phyloP scores from a whole-genome alignment of 2,329 filamentous ascomycete genomes.

The Fusarium duplospermum region DNA sequence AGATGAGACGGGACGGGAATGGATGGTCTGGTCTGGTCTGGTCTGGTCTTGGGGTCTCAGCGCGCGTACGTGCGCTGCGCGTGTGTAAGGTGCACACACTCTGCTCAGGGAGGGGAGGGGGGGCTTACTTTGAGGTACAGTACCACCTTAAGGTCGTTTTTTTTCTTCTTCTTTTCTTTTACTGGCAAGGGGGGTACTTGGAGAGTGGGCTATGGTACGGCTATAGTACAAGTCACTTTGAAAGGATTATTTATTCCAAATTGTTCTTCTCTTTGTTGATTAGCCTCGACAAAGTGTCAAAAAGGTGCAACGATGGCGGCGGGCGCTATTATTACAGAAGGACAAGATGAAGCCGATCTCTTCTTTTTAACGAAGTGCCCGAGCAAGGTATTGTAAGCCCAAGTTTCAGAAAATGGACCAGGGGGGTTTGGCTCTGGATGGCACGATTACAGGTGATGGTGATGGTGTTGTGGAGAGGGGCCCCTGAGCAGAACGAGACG shows the following conservation, averaged over 20 bases:
- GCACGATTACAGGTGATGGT: not conserved
- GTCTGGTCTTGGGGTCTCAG: not conserved
- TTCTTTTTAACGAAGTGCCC: not conserved
- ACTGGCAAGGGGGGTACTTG: not conserved
- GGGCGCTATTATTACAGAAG: not conserved
- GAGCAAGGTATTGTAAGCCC: not conserved
- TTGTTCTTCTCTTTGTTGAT: too few relatives aligned
- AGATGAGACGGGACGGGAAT: conserved; percentile 5
- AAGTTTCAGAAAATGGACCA: not conserved
- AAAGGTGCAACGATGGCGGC: not conserved
- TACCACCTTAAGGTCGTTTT: not conserved
- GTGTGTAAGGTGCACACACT: not conserved
- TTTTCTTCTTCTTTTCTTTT: too few relatives aligned
- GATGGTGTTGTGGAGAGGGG: not conserved
- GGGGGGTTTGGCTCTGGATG: not conserved
- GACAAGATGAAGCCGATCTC: not conserved
- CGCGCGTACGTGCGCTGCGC: not conserved
- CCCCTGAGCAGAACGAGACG: not conserved
- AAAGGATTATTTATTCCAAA: too few relatives aligned
- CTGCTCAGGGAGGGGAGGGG: not conserved
- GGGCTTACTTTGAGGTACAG: not conserved
- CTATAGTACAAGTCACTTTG: not conserved
- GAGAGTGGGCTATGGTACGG: not conserved
- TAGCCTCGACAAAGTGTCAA: not conserved
- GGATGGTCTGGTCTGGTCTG: not conserved